A percentile compares a stretch with the other conserved stretches of the same genome.
Conservation (phyloP, 495 filamentous ascomycete species). For the Lasiosphaeris hirsuta region DNA sequence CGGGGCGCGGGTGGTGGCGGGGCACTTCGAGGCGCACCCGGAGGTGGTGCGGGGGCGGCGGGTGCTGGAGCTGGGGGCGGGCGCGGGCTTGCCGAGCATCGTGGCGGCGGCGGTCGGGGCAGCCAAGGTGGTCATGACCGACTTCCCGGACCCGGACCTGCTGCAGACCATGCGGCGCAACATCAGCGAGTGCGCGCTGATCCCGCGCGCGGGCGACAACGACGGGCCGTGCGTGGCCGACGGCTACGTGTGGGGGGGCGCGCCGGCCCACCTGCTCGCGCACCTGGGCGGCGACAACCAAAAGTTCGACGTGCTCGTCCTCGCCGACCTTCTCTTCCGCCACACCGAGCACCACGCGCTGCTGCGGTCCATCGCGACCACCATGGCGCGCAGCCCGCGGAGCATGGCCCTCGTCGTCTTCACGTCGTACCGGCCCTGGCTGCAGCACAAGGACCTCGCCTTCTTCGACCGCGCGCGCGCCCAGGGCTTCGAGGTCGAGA, state of each 20-base stretch:
- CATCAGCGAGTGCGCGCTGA: constrained; percentile 47
- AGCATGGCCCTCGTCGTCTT: constrained; percentile 83
- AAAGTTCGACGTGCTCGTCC: constrained; percentile 72
- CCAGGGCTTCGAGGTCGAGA: constrained; percentile 66
- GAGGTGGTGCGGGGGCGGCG: constrained; percentile 56
- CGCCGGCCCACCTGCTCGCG: constrained; percentile 48
- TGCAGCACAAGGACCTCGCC: constrained; percentile 73
- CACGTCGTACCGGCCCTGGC: constrained; percentile 88
- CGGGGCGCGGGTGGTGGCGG: constrained; percentile 68
- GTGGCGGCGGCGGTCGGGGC: constrained; percentile 72
- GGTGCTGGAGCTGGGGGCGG: constrained; percentile 87
- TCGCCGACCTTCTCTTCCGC: constrained; percentile 87
- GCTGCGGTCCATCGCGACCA: constrained; percentile 62
- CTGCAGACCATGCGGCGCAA: constrained; percentile 73
- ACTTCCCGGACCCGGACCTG: constrained; percentile 81
- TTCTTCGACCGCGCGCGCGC: constrained; percentile 76
- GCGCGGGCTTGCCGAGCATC: constrained; percentile 79
- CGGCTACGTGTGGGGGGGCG: constrained; percentile 79
- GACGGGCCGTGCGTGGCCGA: constrained; percentile 39
- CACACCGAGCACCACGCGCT: constrained; percentile 80
- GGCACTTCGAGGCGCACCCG: constrained; percentile 69
- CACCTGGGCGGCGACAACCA: constrained; percentile 33
- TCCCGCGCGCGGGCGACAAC: constrained; percentile 21
- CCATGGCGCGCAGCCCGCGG: constrained; percentile 51
- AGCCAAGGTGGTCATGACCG: constrained; percentile 69